These are phyloP conservation scores for Dalechampia spathulata DNA, from an alignment of 441 rosid genomes.

Conservation along the genomic window DNA sequence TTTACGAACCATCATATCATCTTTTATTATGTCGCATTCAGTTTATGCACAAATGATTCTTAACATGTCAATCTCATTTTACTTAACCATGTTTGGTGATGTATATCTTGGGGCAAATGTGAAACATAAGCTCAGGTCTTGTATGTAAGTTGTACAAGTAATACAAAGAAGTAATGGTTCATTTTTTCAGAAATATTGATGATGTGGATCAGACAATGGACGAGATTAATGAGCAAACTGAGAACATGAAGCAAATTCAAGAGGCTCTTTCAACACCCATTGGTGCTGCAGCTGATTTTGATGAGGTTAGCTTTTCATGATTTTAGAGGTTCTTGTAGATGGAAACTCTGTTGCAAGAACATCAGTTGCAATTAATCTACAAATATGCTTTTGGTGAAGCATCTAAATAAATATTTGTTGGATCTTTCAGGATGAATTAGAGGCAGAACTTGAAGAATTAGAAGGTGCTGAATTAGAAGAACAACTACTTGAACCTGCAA, in stretches of 20 bases:
- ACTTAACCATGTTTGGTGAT: too few relatives aligned
- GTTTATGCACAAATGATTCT: too few relatives aligned
- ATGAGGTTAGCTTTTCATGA: slow-evolving; percentile 45
- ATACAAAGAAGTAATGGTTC: not conserved
- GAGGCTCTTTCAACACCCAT: slow-evolving; percentile 88
- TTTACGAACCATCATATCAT: not conserved
- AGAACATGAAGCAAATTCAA: slow-evolving; percentile 96
- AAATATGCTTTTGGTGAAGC: too few relatives aligned
- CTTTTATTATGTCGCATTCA: too few relatives aligned
- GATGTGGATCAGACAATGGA: slow-evolving; percentile 98
- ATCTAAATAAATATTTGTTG: too few relatives aligned
- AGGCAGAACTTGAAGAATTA: slow-evolving; percentile 93
- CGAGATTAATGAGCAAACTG: slow-evolving; percentile 94
- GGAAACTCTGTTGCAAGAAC: not conserved
- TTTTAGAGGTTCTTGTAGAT: not conserved
- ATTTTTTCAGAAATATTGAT: slow-evolving; percentile 66
- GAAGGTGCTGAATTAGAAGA: slow-evolving; percentile 96
- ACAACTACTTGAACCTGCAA: slow-evolving; percentile 87
- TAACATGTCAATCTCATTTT: too few relatives aligned
- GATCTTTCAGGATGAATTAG: slow-evolving; percentile 80
- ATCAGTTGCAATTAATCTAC: not conserved
- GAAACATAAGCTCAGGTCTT: not conserved
- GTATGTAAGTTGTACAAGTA: too few relatives aligned
- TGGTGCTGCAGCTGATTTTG: slow-evolving; percentile 87
- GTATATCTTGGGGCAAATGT: not conserved